Evolutionary conservation across 2,329 filamentous ascomycete species (phyloP).

Genomic region (Lasiodiplodia sp.): DNA sequence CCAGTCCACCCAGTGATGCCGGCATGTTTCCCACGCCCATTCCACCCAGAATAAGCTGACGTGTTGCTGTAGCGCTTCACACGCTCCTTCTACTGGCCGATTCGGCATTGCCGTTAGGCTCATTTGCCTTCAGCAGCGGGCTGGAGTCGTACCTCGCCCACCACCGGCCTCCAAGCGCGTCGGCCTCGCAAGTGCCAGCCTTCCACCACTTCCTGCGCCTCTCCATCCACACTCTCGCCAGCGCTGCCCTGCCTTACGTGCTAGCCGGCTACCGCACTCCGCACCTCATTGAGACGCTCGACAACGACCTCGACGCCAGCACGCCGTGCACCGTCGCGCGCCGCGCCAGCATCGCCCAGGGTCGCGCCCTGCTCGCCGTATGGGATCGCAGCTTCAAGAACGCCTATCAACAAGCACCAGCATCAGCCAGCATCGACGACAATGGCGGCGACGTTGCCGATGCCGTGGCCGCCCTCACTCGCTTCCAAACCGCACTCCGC

Average conservation of each 20-base stretch:
- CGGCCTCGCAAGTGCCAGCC: conserved; percentile 44
- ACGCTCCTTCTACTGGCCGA: conserved; percentile 80
- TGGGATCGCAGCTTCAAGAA: conserved; percentile 75
- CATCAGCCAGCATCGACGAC: neutral
- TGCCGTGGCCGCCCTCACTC: conserved; percentile 38
- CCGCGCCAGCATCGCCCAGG: conserved; percentile 77
- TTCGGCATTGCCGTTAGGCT: conserved; percentile 80
- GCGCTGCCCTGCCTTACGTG: conserved; percentile 76
- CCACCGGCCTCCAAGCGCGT: conserved; percentile 48
- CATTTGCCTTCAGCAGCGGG: conserved; percentile 86
- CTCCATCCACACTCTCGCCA: conserved; percentile 74
- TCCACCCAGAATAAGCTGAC: neutral
- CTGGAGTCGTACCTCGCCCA: conserved; percentile 84
- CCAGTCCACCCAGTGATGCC: conserved; percentile 31
- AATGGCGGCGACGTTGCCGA: neutral
- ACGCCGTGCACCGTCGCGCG: conserved; percentile 81
- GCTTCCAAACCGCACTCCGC: conserved; percentile 42
- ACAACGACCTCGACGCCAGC: conserved; percentile 78
- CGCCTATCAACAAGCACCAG: conserved; percentile 33
- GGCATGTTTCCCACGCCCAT: conserved; percentile 31
- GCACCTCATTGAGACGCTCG: conserved; percentile 61
- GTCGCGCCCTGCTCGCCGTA: conserved; percentile 74
- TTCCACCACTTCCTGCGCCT: conserved; percentile 73
- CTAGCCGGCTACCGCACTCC: conserved; percentile 70
- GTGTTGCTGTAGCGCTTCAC: conserved; percentile 56